phyloP scores from a whole-genome alignment of 2,329 filamentous ascomycete genomes.

The Akanthomyces lecanii region DNA sequence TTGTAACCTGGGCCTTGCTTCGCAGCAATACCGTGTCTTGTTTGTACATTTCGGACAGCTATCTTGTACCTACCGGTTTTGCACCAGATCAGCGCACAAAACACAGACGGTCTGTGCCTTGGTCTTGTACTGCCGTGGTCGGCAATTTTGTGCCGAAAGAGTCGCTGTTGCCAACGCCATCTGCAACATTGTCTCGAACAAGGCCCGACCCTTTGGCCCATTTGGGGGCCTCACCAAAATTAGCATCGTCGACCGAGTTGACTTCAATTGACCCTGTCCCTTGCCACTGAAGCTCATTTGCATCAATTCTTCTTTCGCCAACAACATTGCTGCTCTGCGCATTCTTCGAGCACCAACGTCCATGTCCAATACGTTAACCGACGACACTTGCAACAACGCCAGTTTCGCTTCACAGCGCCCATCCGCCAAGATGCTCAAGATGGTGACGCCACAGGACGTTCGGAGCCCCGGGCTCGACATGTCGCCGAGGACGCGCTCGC shows the following conservation, averaged over 20 bases:
- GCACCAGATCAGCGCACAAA: neutral
- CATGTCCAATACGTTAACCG: conserved; percentile 7
- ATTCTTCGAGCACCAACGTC: neutral
- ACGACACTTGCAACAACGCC: conserved; percentile 17
- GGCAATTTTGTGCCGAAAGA: conserved; percentile 16
- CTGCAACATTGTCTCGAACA: conserved; percentile 17
- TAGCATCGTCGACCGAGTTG: conserved; percentile 7
- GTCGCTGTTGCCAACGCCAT: conserved; percentile 7
- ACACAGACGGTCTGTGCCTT: conserved; percentile 12
- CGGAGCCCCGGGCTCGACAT: conserved; percentile 40
- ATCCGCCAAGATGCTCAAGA: conserved; percentile 23
- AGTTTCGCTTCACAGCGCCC: conserved; percentile 17
- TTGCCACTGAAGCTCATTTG: neutral
- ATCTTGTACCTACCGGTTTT: neutral
- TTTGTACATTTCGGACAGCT: conserved; percentile 1
- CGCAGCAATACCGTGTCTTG: neutral
- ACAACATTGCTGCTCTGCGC: neutral
- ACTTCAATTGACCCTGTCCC: conserved; percentile 9
- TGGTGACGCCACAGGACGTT: conserved; percentile 22
- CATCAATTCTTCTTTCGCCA: neutral
- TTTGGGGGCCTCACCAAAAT: conserved; percentile 1
- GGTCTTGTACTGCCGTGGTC: conserved; percentile 6
- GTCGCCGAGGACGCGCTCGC: conserved; percentile 36
- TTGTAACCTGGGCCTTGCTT: conserved; percentile 8
- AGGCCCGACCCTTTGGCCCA: conserved; percentile 2